These are phyloP conservation scores for Dictyophora rubrovolvata DNA, from an alignment of 768 basidiomycete species.

Conservation along the genomic window DNA sequence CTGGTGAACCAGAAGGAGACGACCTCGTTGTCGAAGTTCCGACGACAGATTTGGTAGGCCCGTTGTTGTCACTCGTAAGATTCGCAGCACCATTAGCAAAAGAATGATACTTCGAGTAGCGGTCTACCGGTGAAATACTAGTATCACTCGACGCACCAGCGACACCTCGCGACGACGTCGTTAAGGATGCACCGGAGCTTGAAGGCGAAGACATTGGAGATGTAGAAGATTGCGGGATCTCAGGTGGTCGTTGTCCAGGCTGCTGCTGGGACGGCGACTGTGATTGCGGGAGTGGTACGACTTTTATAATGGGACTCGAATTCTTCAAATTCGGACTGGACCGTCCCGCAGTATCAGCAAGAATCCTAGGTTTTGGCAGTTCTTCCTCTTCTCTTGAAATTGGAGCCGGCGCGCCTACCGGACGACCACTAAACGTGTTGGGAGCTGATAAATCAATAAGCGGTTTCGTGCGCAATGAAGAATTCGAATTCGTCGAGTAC, in stretches of 20 bases:
- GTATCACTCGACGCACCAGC: background rate
- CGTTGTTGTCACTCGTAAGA: background rate
- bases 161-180: background rate
- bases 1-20: background rate
- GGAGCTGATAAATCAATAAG: constrained; percentile 29
- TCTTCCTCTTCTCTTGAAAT: background rate
- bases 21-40: background rate
- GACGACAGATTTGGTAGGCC: background rate
- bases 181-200: background rate
- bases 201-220: background rate
- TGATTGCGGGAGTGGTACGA: background rate
- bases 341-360: background rate
- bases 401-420: constrained; percentile 2
- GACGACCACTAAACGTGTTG: constrained; percentile 4
- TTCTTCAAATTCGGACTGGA: background rate
- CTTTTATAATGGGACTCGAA: background rate
- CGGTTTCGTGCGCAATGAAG: constrained; percentile 22
- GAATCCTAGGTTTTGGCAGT: background rate
- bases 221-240: background rate
- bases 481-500: constrained; percentile 18
- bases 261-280: background rate
- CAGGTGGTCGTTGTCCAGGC: background rate
- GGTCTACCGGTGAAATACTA: background rate
- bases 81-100: background rate
- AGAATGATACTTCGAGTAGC: background rate